Conservation (phyloP, 176 grass and related monocot species). For the maize (Zea mays) region DNA sequence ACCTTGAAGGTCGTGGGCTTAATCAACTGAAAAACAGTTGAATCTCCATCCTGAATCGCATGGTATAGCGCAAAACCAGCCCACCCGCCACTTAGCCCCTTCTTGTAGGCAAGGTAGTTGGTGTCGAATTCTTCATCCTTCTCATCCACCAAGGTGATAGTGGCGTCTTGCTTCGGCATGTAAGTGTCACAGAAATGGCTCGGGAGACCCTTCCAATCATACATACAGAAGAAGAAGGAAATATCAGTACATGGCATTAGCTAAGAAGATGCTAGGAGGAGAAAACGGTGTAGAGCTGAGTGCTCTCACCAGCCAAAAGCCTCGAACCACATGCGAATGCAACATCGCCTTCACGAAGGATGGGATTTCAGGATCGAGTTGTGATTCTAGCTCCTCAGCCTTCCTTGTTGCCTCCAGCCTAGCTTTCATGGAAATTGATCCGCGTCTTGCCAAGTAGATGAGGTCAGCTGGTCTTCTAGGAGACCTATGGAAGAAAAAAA, state of each 20-base stretch:
- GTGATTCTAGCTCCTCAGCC: constrained; percentile 68
- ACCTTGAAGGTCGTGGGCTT: constrained; percentile 72
- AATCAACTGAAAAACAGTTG: constrained; percentile 69
- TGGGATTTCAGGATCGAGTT: constrained; percentile 55
- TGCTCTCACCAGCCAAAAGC: constrained; percentile 73
- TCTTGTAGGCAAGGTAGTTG: constrained; percentile 73
- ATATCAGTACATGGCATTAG: too few species aligned
- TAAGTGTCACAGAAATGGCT: constrained; percentile 68
- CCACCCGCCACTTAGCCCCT: constrained; percentile 73
- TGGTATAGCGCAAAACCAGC: constrained; percentile 71
- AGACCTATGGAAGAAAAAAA: constrained; percentile 34
- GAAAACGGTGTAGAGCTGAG: constrained; percentile 33
- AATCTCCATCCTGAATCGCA: constrained; percentile 65
- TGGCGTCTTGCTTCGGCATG: constrained; percentile 62
- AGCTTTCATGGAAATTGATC: constrained; percentile 55
- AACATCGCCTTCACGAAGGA: constrained; percentile 78
- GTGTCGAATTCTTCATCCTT: constrained; percentile 56
- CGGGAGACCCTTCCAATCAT: not conserved
- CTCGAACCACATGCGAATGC: constrained; percentile 71
- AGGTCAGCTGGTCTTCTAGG: constrained; percentile 49
- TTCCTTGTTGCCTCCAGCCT: constrained; percentile 59
- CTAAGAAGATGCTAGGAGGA: not conserved
- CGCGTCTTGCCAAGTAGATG: constrained; percentile 49
- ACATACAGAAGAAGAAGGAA: too few species aligned
- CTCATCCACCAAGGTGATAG: constrained; percentile 65